Base-by-base conservation (phyloP, 75 land plant genomes). In the Azolla pinnata region DNA sequence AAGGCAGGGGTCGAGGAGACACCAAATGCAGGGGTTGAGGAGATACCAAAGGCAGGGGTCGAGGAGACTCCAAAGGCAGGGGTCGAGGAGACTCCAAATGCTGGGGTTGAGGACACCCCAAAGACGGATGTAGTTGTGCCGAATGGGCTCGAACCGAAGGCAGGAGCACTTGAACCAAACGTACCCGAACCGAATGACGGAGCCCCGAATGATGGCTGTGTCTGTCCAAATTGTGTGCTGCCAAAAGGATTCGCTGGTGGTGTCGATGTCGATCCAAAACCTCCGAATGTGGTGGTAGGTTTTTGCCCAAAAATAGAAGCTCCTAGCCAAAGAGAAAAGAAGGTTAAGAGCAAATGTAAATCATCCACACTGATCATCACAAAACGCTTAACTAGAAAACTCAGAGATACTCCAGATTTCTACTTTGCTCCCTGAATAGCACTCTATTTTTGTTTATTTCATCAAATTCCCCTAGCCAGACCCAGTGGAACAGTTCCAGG, bases 201-300 rank as follows among this genome's bases (percentile, higher is more conserved):
- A 4, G 71, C 54, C 2, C 98, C 98, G 78, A 89, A 93, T 55
- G 90, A 78, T 10, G 98, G 75, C 56, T 93, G 98, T 1, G 87
- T 67, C 60, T 83, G 96, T 30, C 85, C 90, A 59, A 75, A 79
- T 19, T 63, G 12, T 48, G 80, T 67, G 33, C 84, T 74, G 19
- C 90, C 96, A 76, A 95, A 95, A 18, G 97, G 91, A 64, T 80
- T 85, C 42, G 90, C 29, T 68, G 80, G 96, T 68, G 80, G 96
- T 30, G 73, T 54, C 21, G 86, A 61, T 45, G 75, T 75, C n/a
- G 83, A 76, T 18, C 96, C 96, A 80, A 93, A 93, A 0, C 82
- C 80, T 44, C 89, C 96, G 72, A 95, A 95, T n/a, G 75, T 40
- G 0, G 68, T 45, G 1, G 82, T 72, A 58, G 96, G 91, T 57